Percentiles rank a stretch among this genome's conserved stretches.
phyloP scores from a whole-genome alignment of 2,329 filamentous ascomycete genomes.

The Endocalyx cinctus region DNA sequence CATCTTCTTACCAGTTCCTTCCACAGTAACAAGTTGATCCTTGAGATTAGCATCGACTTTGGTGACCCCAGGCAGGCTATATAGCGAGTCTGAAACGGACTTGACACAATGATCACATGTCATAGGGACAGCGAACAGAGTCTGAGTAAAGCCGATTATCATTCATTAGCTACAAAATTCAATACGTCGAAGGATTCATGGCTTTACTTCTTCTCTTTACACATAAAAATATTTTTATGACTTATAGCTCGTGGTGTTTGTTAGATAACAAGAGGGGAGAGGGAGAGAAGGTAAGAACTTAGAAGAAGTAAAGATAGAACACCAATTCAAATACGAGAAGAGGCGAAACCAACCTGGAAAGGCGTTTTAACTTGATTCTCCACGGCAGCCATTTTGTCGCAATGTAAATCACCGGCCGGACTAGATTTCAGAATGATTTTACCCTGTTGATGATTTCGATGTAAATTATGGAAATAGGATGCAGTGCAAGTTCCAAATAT shows the following conservation, averaged over 20 bases:
- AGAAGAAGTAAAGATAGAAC: too few relatives aligned
- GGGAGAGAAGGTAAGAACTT: too few relatives aligned
- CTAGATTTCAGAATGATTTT: too few relatives aligned
- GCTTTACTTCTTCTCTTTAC: too few relatives aligned
- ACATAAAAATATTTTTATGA: too few relatives aligned
- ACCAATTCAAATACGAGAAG: too few relatives aligned
- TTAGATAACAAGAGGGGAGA: too few relatives aligned
- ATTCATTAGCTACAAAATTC: conserved; percentile 28
- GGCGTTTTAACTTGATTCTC: conserved; percentile 25
- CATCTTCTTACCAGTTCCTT: conserved; percentile 64
- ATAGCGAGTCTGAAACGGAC: conserved; percentile 74
- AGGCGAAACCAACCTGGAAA: conserved; percentile 26
- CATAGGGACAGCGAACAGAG: conserved; percentile 91
- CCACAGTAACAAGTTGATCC: conserved; percentile 77
- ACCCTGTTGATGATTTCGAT: conserved; percentile 17
- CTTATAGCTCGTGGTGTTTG: too few relatives aligned
- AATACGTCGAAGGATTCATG: neutral
- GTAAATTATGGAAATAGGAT: conserved; percentile 18
- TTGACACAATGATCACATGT: conserved; percentile 87
- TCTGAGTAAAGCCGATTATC: conserved; percentile 47
- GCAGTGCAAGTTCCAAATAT: conserved; percentile 19
- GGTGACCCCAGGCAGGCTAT: conserved; percentile 72
- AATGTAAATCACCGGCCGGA: too few relatives aligned
- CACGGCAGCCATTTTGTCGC: conserved; percentile 21
- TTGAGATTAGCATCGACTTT: conserved; percentile 79